These are phyloP conservation scores for Pythium rhizo-oryzae DNA, from an alignment of 352 stramenopile genomes.

Conservation along the genomic window DNA sequence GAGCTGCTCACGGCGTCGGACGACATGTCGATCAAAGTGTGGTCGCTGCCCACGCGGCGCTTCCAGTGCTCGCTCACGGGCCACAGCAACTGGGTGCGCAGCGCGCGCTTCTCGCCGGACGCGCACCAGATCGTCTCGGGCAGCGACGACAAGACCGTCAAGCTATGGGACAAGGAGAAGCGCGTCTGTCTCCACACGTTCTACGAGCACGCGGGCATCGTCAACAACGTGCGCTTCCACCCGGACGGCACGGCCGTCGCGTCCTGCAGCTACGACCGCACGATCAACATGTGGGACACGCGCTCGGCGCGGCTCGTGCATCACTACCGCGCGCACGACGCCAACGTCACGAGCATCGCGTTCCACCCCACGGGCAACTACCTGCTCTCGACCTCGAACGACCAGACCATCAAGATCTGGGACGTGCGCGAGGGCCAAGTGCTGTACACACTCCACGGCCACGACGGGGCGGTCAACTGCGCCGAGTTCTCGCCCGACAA, in stretches of 20 bases:
- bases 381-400: constrained; percentile 87
- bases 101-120: constrained; percentile 81
- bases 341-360: constrained; percentile 69
- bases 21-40: constrained; percentile 94
- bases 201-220: constrained; percentile 83
- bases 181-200: constrained; percentile 81
- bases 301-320: constrained; percentile 84
- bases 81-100: constrained; percentile 94
- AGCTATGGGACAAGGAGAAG: constrained; percentile 90
- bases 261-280: constrained; percentile 70
- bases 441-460: constrained; percentile 92
- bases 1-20: constrained; percentile 91
- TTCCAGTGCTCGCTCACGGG: constrained; percentile 90
- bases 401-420: constrained; percentile 92
- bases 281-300: constrained; percentile 88
- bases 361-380: constrained; percentile 94
- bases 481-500: constrained; percentile 74
- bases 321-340: constrained; percentile 92
- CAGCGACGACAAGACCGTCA: constrained; percentile 93
- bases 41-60: constrained; percentile 73
- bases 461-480: constrained; percentile 72
- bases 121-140: constrained; percentile 66
- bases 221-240: constrained; percentile 89
- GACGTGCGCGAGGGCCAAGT: constrained; percentile 92
- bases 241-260: constrained; percentile 72